phyloP scores from a whole-genome alignment of 495 filamentous ascomycete genomes.

The Patellaria atrata region DNA sequence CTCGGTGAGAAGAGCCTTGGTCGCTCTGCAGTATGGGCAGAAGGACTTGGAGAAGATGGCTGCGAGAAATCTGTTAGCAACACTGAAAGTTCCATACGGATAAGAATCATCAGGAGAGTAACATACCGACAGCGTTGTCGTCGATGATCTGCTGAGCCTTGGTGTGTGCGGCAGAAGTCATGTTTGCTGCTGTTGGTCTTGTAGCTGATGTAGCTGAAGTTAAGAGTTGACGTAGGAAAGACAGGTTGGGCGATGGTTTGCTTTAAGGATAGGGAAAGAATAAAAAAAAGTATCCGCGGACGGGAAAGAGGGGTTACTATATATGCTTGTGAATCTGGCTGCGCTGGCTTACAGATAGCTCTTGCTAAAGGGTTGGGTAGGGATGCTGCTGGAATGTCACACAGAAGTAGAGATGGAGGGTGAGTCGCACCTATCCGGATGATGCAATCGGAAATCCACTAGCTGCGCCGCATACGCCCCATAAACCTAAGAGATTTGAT shows the following conservation, averaged over 20 bases:
- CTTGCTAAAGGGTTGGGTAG: no score
- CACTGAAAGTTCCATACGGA: no score
- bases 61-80: slow-evolving; percentile 25
- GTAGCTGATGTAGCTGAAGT: slow-evolving; percentile 42
- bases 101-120: slow-evolving; percentile 13
- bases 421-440: no score
- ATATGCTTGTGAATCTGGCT: no score
- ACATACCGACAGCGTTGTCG: slow-evolving; percentile 78
- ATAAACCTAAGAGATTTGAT: no score
- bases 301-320: no score
- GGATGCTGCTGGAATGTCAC: no score
- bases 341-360: no score
- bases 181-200: slow-evolving; percentile 45
- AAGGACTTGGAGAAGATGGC: slow-evolving; percentile 93
- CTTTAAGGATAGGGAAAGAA: not conserved
- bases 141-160: slow-evolving; percentile 81
- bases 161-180: slow-evolving; percentile 74
- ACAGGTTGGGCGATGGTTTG: slow-evolving; percentile 25
- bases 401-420: no score
- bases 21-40: slow-evolving; percentile 85
- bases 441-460: no score
- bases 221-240: slow-evolving; percentile 67
- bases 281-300: not conserved
- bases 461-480: no score
- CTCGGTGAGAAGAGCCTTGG: slow-evolving; percentile 56